Evolutionary conservation across 31 red algal species (phyloP).

Genomic region (Endocladia muricata): DNA sequence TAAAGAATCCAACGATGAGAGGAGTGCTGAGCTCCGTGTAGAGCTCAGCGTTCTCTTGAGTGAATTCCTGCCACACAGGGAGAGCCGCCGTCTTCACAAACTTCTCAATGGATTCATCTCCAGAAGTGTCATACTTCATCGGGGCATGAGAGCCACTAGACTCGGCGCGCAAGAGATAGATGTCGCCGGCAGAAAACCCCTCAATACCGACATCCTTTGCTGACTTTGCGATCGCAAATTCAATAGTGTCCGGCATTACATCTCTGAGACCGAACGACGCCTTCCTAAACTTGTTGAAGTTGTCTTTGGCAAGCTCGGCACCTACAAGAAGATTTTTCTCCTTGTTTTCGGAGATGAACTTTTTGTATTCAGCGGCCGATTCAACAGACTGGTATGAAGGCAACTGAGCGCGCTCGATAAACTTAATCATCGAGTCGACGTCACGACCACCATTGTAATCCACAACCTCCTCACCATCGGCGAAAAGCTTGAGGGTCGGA

Average conservation of each 20-base stretch:
- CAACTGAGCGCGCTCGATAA: constrained; percentile 66
- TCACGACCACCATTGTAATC: constrained; percentile 91
- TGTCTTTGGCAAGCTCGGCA: constrained; percentile 4
- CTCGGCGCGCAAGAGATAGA: constrained; percentile 36
- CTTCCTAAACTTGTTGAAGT: constrained; percentile 34
- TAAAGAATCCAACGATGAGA: constrained; percentile 64
- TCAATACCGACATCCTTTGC: constrained; percentile 27
- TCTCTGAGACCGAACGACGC: constrained; percentile 59
- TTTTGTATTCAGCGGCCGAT: constrained; percentile 12
- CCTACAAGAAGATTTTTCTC: constrained; percentile 43
- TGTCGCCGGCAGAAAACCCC: constrained; percentile 15
- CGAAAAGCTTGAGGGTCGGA: constrained; percentile 94
- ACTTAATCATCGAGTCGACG: constrained; percentile 75
- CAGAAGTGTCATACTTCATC: constrained; percentile 39
- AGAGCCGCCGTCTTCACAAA: constrained; percentile 58
- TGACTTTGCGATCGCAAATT: constrained; percentile 30
- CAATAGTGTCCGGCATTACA: constrained; percentile 54
- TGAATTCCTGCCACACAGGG: constrained; percentile 80
- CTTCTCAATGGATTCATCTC: constrained; percentile 28
- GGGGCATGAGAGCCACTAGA: constrained; percentile 31
- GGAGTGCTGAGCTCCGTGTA: constrained; percentile 73
- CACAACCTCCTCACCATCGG: constrained; percentile 70
- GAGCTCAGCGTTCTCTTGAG: constrained; percentile 73
- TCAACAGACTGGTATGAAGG: constrained; percentile 43
- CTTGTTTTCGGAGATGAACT: constrained; percentile 34